Evolutionary conservation across 2,329 filamentous ascomycete genomes (phyloP).

Genomic region (Cladosporium velox): DNA sequence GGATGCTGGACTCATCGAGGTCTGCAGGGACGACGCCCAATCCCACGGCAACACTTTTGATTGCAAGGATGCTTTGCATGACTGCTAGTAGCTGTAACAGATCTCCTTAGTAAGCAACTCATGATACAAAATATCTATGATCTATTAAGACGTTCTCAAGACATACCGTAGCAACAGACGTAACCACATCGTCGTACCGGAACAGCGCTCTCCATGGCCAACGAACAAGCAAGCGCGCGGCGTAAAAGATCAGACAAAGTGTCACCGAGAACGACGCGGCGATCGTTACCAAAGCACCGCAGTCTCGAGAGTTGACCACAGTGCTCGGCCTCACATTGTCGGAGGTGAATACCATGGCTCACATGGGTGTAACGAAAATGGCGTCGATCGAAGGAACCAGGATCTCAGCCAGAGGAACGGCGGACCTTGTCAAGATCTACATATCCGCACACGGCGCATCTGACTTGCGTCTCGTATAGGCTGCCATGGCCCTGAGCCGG

Average conservation of each 20-base stretch:
- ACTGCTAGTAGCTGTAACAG: background rate
- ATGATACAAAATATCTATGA: background rate
- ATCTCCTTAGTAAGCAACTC: background rate
- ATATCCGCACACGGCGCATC: background rate
- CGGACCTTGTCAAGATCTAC: background rate
- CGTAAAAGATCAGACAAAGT: constrained; percentile 3
- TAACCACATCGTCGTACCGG: constrained; percentile 9
- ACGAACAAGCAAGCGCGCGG: constrained; percentile 4
- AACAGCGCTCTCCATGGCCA: constrained; percentile 16
- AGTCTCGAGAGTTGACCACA: constrained; percentile 13
- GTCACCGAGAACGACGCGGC: constrained; percentile 5
- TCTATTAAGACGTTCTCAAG: background rate
- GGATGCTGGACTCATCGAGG: background rate
- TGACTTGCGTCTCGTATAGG: background rate
- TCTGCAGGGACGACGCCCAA: constrained; percentile 10
- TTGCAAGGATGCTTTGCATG: constrained; percentile 9
- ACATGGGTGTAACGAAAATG: background rate
- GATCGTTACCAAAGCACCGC: constrained; percentile 8
- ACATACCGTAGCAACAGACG: constrained; percentile 10
- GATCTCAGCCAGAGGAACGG: background rate
- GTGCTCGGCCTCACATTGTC: constrained; percentile 12
- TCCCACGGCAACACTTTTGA: background rate
- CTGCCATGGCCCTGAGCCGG: background rate
- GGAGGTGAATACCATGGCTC: background rate
- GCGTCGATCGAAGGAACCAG: background rate